Evolutionary conservation across 805 yeast genomes (phyloP).

Genomic region (Wickerhamiella nectarea): DNA sequence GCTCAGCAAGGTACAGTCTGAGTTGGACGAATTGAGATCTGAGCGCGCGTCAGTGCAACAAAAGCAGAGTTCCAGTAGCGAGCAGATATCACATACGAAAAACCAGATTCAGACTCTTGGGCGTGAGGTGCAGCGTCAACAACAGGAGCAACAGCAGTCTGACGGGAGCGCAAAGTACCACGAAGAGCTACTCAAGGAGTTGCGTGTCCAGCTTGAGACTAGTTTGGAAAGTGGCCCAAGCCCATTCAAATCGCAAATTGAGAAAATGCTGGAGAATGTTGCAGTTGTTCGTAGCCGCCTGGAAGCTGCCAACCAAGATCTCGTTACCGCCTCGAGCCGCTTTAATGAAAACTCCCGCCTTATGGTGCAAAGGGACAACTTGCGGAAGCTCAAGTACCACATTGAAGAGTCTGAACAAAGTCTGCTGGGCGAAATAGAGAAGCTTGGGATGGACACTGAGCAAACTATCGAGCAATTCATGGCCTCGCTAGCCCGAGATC

Average conservation of each 20-base stretch:
- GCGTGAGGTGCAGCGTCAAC: neutral
- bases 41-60: neutral
- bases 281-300: neutral
- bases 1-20: neutral
- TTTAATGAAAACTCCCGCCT: constrained; percentile 12
- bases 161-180: neutral
- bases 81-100: neutral
- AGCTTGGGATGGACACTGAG: neutral
- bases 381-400: neutral
- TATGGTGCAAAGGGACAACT: constrained; percentile 12
- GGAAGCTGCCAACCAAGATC: neutral
- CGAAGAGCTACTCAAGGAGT: neutral
- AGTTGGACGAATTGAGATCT: neutral
- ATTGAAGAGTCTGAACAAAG: neutral
- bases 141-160: neutral
- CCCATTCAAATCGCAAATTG: neutral
- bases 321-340: constrained; percentile 11
- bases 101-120: neutral
- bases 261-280: neutral
- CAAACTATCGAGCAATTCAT: neutral
- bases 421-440: neutral
- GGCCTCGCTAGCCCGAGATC: neutral
- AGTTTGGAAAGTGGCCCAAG: neutral
- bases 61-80: neutral
- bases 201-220: neutral